phyloP scores from a whole-genome alignment of 805 yeast genomes.

The Soucietia sequanensis region DNA sequence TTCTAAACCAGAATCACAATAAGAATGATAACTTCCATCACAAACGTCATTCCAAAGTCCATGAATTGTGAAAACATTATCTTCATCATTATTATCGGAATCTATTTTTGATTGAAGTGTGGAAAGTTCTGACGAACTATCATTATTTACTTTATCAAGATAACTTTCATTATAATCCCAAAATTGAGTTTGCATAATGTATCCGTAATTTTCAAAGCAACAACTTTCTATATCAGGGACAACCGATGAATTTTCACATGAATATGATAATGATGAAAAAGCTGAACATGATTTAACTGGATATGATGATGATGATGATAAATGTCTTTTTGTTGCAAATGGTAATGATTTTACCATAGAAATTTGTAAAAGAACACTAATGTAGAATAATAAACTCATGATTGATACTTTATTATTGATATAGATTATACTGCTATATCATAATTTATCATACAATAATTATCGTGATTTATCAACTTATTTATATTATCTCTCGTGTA shows the following conservation, averaged over 20 bases:
- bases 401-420: too few relatives aligned
- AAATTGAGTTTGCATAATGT: slow-evolving; percentile 81
- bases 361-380: too few relatives aligned
- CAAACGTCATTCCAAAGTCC: slow-evolving; percentile 92
- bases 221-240: slow-evolving; percentile 39
- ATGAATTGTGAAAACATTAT: slow-evolving; percentile 72
- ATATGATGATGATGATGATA: too few relatives aligned
- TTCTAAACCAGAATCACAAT: slow-evolving; percentile 63
- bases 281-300: slow-evolving; percentile 1
- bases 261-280: not conserved
- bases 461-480: too few relatives aligned
- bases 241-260: not conserved
- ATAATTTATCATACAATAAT: too few relatives aligned
- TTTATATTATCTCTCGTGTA: too few relatives aligned
- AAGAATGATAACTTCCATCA: slow-evolving; percentile 77
- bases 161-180: slow-evolving; percentile 76
- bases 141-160: slow-evolving; percentile 5
- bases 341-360: too few relatives aligned
- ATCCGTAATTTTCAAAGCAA: slow-evolving; percentile 86
- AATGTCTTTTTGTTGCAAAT: too few relatives aligned
- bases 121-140: not conserved
- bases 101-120: not conserved
- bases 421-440: too few relatives aligned
- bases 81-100: slow-evolving; percentile 56
- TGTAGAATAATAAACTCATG: too few relatives aligned